phyloP scores from a whole-genome alignment of 805 yeast species.

The Komagataella pseudopastoris region DNA sequence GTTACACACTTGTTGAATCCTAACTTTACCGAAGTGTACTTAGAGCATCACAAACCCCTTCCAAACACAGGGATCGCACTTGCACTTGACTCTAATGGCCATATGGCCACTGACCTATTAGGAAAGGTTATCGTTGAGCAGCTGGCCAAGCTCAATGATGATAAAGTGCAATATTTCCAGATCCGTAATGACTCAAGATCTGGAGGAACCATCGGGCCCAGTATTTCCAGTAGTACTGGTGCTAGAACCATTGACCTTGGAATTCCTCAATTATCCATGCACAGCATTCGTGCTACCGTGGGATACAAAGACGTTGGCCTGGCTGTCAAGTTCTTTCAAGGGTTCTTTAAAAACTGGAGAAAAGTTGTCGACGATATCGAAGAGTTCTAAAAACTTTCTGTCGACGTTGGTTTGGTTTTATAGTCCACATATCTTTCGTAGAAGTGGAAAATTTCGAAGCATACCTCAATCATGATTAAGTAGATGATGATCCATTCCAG shows the following conservation, averaged over 20 bases:
- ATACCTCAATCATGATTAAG: conserved; percentile 73
- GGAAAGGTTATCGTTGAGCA: conserved; percentile 61
- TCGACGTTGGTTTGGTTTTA: background rate
- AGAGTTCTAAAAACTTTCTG: conserved; percentile 22
- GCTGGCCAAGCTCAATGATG: conserved; percentile 51
- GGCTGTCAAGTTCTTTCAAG: conserved; percentile 58
- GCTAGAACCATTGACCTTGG: conserved; percentile 74
- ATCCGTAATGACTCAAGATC: conserved; percentile 75
- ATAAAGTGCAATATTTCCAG: conserved; percentile 68
- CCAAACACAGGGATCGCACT: conserved; percentile 68
- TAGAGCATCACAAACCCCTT: conserved; percentile 67
- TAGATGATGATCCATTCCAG: conserved; percentile 84
- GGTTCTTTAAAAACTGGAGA: conserved; percentile 60
- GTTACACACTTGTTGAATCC: conserved; percentile 78
- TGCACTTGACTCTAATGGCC: conserved; percentile 66
- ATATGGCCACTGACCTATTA: conserved; percentile 71
- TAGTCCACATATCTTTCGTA: conserved; percentile 30
- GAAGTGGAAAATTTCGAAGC: conserved; percentile 69
- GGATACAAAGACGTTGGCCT: conserved; percentile 70
- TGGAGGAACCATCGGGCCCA: conserved; percentile 85
- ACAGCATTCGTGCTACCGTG: conserved; percentile 68
- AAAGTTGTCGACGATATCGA: conserved; percentile 37
- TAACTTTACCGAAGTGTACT: conserved; percentile 51
- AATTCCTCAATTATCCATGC: conserved; percentile 78
- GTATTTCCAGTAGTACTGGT: conserved; percentile 48